phyloP scores from a whole-genome alignment of 2,329 filamentous ascomycete genomes.

The Trichothecium sympodiale region DNA sequence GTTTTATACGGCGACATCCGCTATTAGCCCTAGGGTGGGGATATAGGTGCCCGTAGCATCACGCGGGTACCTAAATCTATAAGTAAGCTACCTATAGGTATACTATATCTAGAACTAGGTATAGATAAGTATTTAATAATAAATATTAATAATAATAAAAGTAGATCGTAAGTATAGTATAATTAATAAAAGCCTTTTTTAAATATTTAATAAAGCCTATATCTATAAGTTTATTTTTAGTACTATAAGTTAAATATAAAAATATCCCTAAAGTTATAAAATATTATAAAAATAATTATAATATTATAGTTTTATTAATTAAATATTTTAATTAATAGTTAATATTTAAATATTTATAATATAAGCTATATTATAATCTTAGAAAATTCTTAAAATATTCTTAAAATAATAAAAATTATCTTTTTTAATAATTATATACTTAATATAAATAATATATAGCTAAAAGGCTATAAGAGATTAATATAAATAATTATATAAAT shows the following conservation, averaged over 20 bases:
- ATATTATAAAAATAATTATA: constrained; percentile 1
- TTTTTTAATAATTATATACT: neutral
- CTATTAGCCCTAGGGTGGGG: too few species aligned
- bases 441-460: constrained; percentile 1
- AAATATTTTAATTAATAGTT: constrained; percentile 5
- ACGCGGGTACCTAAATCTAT: too few species aligned
- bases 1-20: too few species aligned
- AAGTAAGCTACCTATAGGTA: too few species aligned
- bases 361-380: constrained; percentile 3
- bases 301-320: constrained; percentile 1
- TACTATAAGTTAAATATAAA: too few species aligned
- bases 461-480: neutral
- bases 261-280: neutral
- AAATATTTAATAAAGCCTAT: neutral
- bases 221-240: constrained; percentile 2
- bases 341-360: constrained; percentile 2
- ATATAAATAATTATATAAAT: constrained; percentile 1
- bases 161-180: too few species aligned
- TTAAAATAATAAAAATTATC: constrained; percentile 2
- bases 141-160: too few species aligned
- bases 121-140: too few species aligned
- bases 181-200: neutral
- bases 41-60: too few species aligned
- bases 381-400: constrained; percentile 3
- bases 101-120: too few species aligned